Percentiles rank a stretch among this genome's conserved stretches.
phyloP scores from a whole-genome alignment of 768 basidiomycete genomes.

The Clitopilus passeckerianus region DNA sequence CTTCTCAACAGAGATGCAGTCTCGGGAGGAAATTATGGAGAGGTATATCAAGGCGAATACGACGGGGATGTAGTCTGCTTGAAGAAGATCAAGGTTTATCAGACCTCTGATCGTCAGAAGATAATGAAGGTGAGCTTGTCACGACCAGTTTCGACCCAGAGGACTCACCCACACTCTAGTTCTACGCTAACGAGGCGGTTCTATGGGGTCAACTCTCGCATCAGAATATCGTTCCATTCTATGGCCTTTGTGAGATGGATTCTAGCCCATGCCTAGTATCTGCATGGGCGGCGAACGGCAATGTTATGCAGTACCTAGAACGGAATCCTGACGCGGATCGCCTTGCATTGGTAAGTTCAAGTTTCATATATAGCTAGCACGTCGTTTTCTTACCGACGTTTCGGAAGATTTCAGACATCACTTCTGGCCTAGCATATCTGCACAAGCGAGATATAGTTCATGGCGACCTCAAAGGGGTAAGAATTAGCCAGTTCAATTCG shows the following conservation, averaged over 20 bases:
- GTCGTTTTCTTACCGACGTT: background rate
- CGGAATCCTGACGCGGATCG: background rate
- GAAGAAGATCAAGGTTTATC: background rate
- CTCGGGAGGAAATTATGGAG: background rate
- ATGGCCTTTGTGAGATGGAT: background rate
- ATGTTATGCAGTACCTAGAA: background rate
- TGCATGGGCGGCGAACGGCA: background rate
- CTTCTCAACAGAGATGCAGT: background rate
- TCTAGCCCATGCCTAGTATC: background rate
- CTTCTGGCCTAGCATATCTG: background rate
- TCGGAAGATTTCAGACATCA: background rate
- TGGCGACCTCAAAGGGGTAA: constrained; percentile 1
- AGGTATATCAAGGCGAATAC: background rate
- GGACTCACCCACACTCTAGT: background rate
- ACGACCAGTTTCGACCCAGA: background rate
- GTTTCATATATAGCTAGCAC: background rate
- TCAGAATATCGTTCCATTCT: background rate
- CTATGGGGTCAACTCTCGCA: background rate
- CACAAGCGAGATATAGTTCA: background rate
- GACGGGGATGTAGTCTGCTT: background rate
- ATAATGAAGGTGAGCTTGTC: background rate
- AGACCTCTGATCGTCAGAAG: background rate
- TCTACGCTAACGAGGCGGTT: background rate
- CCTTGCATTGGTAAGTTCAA: background rate
- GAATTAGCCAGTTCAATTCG: background rate